A percentile compares a stretch with the other conserved stretches of the same genome.
These are phyloP conservation scores for Tilletia horrida DNA, from an alignment of 1,284 basidiomycete genomes.

Conservation along the genomic window DNA sequence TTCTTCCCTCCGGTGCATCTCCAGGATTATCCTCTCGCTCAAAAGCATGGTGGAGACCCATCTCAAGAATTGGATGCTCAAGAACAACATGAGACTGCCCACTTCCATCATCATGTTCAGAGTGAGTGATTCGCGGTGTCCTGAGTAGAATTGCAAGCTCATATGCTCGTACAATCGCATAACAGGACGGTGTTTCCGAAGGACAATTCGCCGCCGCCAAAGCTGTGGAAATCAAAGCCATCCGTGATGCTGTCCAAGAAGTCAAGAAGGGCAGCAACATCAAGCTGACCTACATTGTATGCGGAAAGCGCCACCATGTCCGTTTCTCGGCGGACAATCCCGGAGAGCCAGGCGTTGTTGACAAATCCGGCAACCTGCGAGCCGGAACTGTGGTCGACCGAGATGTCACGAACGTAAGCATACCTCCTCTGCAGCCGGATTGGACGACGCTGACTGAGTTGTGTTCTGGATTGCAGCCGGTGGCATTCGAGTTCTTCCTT, in stretches of 20 bases:
- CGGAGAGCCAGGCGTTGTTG: constrained; percentile 27
- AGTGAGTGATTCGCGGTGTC: constrained; percentile 32
- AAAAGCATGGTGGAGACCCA: constrained; percentile 32
- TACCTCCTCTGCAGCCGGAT: background rate
- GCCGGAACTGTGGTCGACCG: constrained; percentile 55
- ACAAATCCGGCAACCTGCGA: constrained; percentile 59
- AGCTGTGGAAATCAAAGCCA: constrained; percentile 54
- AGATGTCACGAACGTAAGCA: constrained; percentile 35
- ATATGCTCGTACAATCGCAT: constrained; percentile 56
- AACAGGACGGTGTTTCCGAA: constrained; percentile 59
- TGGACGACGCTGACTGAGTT: constrained; percentile 33
- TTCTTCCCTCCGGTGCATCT: no score
- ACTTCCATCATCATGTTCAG: constrained; percentile 51
- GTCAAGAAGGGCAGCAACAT: constrained; percentile 32
- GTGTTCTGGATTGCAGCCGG: constrained; percentile 48
- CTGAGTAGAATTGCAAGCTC: constrained; percentile 39
- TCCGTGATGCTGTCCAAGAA: constrained; percentile 39
- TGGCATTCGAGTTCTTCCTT: constrained; percentile 55
- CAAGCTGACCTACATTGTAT: constrained; percentile 48
- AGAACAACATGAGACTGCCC: constrained; percentile 27
- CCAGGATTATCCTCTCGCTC: constrained; percentile 37
- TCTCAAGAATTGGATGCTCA: constrained; percentile 31
- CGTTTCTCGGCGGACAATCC: constrained; percentile 55
- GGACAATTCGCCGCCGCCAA: constrained; percentile 58
- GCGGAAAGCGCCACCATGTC: constrained; percentile 55